Percentiles rank a stretch among this genome's conserved stretches.
These are phyloP conservation scores for Tripterygium wilfordii DNA, from an alignment of 177 flowering plant species.

Conservation along the genomic window DNA sequence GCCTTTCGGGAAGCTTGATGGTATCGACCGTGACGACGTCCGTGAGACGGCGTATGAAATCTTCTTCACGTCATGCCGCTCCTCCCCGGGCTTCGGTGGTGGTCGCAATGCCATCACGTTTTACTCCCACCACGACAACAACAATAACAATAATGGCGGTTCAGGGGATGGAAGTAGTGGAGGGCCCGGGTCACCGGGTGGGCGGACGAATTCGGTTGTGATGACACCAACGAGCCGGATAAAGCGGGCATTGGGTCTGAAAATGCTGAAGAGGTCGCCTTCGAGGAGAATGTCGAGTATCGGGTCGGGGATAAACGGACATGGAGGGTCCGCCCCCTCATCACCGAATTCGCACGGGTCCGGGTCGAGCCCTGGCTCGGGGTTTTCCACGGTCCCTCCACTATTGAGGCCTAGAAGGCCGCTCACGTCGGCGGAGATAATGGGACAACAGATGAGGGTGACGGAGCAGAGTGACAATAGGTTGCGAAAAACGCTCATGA, in stretches of 20 bases:
- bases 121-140: slow-evolving; percentile 27
- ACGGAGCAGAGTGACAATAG: slow-evolving; percentile 78
- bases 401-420: slow-evolving; percentile 48
- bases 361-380: slow-evolving; percentile 8
- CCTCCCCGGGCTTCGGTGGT: slow-evolving; percentile 91
- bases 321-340: slow-evolving; percentile 24
- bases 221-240: slow-evolving; percentile 64
- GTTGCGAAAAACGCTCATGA: slow-evolving; percentile 83
- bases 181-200: slow-evolving; percentile 16
- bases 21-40: slow-evolving; percentile 54
- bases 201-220: slow-evolving; percentile 35
- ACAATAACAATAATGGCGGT: slow-evolving; percentile 17
- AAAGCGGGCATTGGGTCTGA: slow-evolving; percentile 73
- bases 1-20: slow-evolving; percentile 65
- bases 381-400: slow-evolving; percentile 22
- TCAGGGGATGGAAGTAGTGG: slow-evolving; percentile 5
- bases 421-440: slow-evolving; percentile 84
- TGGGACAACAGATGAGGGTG: slow-evolving; percentile 93
- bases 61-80: slow-evolving; percentile 85
- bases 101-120: slow-evolving; percentile 53
- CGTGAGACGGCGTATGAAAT: slow-evolving; percentile 87
- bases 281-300: slow-evolving; percentile 36
- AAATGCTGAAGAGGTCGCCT: slow-evolving; percentile 43
- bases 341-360: slow-evolving; percentile 25
- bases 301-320: slow-evolving; percentile 5